phyloP scores from a whole-genome alignment of 2,329 filamentous ascomycete genomes.

The Onygenales sp. region DNA sequence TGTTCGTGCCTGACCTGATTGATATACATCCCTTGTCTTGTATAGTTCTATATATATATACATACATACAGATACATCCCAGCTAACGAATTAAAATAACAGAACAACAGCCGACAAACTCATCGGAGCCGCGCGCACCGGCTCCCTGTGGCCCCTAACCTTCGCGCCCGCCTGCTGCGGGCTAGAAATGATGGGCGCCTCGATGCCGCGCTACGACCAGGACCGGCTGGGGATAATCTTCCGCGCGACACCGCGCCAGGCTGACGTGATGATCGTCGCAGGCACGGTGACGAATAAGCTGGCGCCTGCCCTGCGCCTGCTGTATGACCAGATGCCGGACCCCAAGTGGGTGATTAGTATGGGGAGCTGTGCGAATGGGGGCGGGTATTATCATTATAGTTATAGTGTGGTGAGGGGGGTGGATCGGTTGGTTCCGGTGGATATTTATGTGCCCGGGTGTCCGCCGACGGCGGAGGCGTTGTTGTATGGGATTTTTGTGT shows the following conservation, averaged over 20 bases:
- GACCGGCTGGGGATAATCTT: conserved; percentile 85
- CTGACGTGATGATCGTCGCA: conserved; percentile 88
- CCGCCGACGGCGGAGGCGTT: conserved; percentile 44
- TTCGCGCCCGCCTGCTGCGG: conserved; percentile 85
- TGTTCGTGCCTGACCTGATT: no score
- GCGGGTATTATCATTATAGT: conserved; percentile 80
- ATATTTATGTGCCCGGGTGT: conserved; percentile 71
- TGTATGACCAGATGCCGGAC: conserved; percentile 94
- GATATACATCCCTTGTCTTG: no score
- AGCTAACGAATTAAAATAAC: no score
- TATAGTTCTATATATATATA: no score
- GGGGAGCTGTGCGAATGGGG: conserved; percentile 77
- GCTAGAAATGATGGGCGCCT: conserved; percentile 88
- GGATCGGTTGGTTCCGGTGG: conserved; percentile 68
- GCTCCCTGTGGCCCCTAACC: conserved; percentile 80
- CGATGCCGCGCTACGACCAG: conserved; percentile 80
- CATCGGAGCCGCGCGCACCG: conserved; percentile 75
- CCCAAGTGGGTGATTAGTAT: conserved; percentile 80
- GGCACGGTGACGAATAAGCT: conserved; percentile 95
- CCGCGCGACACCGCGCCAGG: conserved; percentile 76
- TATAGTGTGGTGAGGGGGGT: conserved; percentile 68
- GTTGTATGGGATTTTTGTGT: conserved; percentile 58
- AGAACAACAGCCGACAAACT: conserved; percentile 48
- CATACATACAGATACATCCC: no score
- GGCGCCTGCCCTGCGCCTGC: conserved; percentile 79